Percentiles rank a stretch among this genome's conserved stretches.
These are phyloP conservation scores for Tricladium varicosporioides DNA, from an alignment of 2,329 filamentous ascomycete species.

Conservation along the genomic window DNA sequence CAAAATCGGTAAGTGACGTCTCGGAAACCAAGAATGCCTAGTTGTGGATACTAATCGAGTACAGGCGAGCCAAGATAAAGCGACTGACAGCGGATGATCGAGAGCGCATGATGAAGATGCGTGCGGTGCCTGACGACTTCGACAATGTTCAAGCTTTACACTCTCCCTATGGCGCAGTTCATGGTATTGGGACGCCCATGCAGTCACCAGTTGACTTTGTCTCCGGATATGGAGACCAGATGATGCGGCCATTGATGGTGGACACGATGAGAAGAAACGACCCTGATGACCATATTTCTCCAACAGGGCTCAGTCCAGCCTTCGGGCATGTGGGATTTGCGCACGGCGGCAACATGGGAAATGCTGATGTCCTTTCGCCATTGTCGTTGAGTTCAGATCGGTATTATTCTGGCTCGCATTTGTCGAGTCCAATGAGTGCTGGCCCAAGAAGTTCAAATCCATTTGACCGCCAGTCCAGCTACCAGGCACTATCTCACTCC, in stretches of 20 bases:
- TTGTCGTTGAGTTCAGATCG: slow-evolving; percentile 55
- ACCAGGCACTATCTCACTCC: slow-evolving; percentile 44
- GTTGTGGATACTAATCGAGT: slow-evolving; percentile 8
- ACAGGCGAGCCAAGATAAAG: slow-evolving; percentile 71
- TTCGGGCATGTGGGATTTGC: slow-evolving; percentile 67
- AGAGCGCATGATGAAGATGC: slow-evolving; percentile 70
- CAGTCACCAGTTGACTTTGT: slow-evolving; percentile 35
- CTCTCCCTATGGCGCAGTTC: slow-evolving; percentile 59
- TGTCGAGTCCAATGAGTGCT: slow-evolving; percentile 46
- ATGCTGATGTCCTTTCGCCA: slow-evolving; percentile 55
- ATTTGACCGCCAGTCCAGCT: slow-evolving; percentile 49
- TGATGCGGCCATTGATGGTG: slow-evolving; percentile 61
- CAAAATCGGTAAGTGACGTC: slow-evolving; percentile 77
- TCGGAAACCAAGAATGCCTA: not conserved
- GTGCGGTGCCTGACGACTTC: slow-evolving; percentile 68
- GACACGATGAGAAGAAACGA: slow-evolving; percentile 63
- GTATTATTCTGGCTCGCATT: slow-evolving; percentile 49
- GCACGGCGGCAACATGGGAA: slow-evolving; percentile 48
- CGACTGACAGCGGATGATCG: slow-evolving; percentile 67
- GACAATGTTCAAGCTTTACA: slow-evolving; percentile 69
- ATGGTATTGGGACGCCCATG: slow-evolving; percentile 34
- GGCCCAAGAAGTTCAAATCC: slow-evolving; percentile 51
- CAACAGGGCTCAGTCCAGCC: slow-evolving; percentile 64
- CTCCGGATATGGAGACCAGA: slow-evolving; percentile 54
- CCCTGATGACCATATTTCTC: slow-evolving; percentile 64